phyloP scores from a whole-genome alignment of 1,139 yeast genomes.

The Zygosaccharomyces pseudobailii region DNA sequence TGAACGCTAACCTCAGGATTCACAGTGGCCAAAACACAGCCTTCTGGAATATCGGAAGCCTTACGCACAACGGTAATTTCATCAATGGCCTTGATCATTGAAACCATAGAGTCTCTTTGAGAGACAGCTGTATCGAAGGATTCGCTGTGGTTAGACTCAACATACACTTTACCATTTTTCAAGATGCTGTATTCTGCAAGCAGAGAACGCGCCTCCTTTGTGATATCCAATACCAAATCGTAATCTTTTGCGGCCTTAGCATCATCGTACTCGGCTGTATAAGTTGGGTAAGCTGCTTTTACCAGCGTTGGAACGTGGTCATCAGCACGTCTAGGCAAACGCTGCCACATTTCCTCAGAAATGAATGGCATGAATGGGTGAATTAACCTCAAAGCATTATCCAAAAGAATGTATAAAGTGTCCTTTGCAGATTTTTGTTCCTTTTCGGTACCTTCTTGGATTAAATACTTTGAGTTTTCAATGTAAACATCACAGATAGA shows the following conservation, averaged over 20 bases:
- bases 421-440: conserved; percentile 89
- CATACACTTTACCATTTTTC: conserved; percentile 80
- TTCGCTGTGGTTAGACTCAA: conserved; percentile 56
- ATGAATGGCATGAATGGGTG: conserved; percentile 98
- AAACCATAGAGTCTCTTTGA: conserved; percentile 79
- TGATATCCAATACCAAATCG: conserved; percentile 77
- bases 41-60: conserved; percentile 64
- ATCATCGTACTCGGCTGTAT: conserved; percentile 55
- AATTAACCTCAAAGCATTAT: conserved; percentile 83
- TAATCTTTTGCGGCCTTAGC: conserved; percentile 64
- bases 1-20: conserved; percentile 81
- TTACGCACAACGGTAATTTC: conserved; percentile 57
- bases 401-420: conserved; percentile 88
- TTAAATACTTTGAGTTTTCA: conserved; percentile 91
- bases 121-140: conserved; percentile 51
- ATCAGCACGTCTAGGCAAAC: conserved; percentile 81
- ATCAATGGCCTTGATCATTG: conserved; percentile 87
- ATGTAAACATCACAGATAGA: conserved; percentile 96
- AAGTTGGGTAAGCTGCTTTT: conserved; percentile 74
- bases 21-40: conserved; percentile 83
- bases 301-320: conserved; percentile 70
- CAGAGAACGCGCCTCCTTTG: conserved; percentile 88
- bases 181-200: conserved; percentile 83
- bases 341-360: conserved; percentile 98
- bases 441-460: conserved; percentile 80